Conservation (phyloP, 768 basidiomycete species). For the Gymnopilus dilepis region DNA sequence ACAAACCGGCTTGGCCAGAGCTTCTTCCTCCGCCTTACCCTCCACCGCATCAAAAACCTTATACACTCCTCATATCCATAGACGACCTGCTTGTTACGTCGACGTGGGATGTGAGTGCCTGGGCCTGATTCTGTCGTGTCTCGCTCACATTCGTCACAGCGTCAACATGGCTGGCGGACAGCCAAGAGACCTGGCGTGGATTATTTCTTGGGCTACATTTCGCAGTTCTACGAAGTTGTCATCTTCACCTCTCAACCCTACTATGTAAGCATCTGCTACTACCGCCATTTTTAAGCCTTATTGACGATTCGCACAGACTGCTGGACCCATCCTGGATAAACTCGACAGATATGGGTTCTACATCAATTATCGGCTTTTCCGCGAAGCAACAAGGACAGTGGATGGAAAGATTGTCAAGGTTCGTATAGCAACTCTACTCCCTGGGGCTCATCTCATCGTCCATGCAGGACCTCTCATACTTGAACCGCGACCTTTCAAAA, state of each 20-base stretch:
- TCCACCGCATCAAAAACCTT: conserved; percentile 84
- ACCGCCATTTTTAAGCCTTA: background rate
- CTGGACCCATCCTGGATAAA: conserved; percentile 86
- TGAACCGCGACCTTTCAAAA: conserved; percentile 92
- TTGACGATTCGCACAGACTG: conserved; percentile 61
- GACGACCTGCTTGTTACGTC: conserved; percentile 93
- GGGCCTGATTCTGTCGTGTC: background rate
- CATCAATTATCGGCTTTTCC: conserved; percentile 89
- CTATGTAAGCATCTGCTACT: conserved; percentile 64
- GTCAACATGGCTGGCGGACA: conserved; percentile 94
- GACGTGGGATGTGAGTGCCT: conserved; percentile 86
- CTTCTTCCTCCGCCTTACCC: conserved; percentile 89
- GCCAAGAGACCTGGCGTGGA: conserved; percentile 98
- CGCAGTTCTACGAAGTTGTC: conserved; percentile 98
- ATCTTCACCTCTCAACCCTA: conserved; percentile 90
- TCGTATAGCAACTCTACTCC: conserved; percentile 7
- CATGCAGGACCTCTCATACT: conserved; percentile 83
- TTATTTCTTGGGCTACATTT: conserved; percentile 96
- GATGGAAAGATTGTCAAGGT: conserved; percentile 90
- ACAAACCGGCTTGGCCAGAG: conserved; percentile 92
- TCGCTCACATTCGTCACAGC: conserved; percentile 46
- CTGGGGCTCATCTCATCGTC: background rate
- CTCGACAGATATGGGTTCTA: conserved; percentile 93
- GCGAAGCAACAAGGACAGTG: conserved; percentile 85
- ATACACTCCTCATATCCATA: conserved; percentile 88